Percentiles rank a stretch among this genome's conserved stretches.
Evolutionary conservation across 768 basidiomycete species (phyloP).

Genomic region (Sutorius australiensis): DNA sequence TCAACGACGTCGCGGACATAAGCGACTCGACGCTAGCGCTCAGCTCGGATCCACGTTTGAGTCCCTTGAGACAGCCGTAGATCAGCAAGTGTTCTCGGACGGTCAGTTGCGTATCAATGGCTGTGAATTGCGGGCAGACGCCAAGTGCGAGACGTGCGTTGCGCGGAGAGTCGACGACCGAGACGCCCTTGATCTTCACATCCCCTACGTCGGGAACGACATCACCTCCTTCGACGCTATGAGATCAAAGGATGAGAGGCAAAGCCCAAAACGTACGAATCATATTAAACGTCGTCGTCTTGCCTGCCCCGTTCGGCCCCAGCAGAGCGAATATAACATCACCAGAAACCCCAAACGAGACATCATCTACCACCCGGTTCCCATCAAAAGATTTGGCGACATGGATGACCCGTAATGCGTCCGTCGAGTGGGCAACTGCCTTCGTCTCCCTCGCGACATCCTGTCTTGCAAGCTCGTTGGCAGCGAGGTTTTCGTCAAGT

Average conservation of each 20-base stretch:
- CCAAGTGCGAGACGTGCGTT: constrained; percentile 66
- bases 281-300: constrained; percentile 78
- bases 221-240: constrained; percentile 52
- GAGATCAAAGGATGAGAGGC: not conserved
- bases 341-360: constrained; percentile 60
- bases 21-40: constrained; percentile 51
- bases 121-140: constrained; percentile 82
- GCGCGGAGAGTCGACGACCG: constrained; percentile 61
- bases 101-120: constrained; percentile 73
- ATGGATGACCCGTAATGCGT: constrained; percentile 59
- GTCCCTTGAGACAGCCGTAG: constrained; percentile 72
- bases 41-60: constrained; percentile 48
- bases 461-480: constrained; percentile 27
- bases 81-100: constrained; percentile 72
- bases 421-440: constrained; percentile 43
- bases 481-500: constrained; percentile 11
- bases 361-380: constrained; percentile 65
- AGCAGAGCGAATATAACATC: constrained; percentile 70
- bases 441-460: constrained; percentile 58
- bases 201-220: constrained; percentile 66
- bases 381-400: constrained; percentile 58
- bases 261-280: constrained; percentile 50
- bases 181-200: constrained; percentile 61
- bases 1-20: constrained; percentile 55
- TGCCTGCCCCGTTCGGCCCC: constrained; percentile 82